Percentiles rank a stretch among this genome's conserved stretches.
Evolutionary conservation across 371 early-diverging fungal species (phyloP).

Genomic region (Apophysomyces variabilis): DNA sequence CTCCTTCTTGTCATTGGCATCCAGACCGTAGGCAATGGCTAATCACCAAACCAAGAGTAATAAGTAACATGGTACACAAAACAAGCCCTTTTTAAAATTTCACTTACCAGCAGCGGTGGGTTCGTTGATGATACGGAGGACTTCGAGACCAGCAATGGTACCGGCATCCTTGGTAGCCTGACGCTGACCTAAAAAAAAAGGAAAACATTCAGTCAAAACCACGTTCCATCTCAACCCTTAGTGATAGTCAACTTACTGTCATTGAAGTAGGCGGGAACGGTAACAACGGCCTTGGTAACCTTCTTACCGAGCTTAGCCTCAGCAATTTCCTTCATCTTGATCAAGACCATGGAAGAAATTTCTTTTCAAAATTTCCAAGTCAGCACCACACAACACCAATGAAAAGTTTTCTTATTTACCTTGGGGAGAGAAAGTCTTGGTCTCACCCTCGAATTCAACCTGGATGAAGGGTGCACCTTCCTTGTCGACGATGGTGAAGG

Average conservation of each 20-base stretch:
- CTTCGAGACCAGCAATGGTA: constrained; percentile 77
- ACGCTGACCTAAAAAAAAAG: constrained; percentile 55
- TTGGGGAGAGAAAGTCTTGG: constrained; percentile 81
- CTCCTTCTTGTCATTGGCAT: constrained; percentile 78
- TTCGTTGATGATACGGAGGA: constrained; percentile 89
- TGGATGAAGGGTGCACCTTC: constrained; percentile 79
- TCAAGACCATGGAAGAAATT: constrained; percentile 86
- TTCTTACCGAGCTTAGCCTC: constrained; percentile 83
- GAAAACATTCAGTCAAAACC: neutral
- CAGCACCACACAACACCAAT: constrained; percentile 66
- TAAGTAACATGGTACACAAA: too few relatives aligned
- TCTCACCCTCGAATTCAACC: constrained; percentile 95
- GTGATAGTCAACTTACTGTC: constrained; percentile 47
- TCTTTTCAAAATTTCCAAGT: constrained; percentile 41
- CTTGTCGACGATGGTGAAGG: constrained; percentile 87
- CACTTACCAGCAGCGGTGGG: constrained; percentile 86
- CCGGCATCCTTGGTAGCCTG: constrained; percentile 87
- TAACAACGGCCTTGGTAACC: constrained; percentile 84
- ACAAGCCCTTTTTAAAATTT: too few relatives aligned
- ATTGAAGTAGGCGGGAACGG: constrained; percentile 76
- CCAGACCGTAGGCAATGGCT: constrained; percentile 92
- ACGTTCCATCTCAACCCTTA: neutral
- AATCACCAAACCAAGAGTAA: too few relatives aligned
- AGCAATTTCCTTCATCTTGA: constrained; percentile 93
- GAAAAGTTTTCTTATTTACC: constrained; percentile 92